Percentiles rank a stretch among this genome's conserved stretches.
phyloP scores from a whole-genome alignment of 306 rosid genomes.

The Sicyos baderoa region DNA sequence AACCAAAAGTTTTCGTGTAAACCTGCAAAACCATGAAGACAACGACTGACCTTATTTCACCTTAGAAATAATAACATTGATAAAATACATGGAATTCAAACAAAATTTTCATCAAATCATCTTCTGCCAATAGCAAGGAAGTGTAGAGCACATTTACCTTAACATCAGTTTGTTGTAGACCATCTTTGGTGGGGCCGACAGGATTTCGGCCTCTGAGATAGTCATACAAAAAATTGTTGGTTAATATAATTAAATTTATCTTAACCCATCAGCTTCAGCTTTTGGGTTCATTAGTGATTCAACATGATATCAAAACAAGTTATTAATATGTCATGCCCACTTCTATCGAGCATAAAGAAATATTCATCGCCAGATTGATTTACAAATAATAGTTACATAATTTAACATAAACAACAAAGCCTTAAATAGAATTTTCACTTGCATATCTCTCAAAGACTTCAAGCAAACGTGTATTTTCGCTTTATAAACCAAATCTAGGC shows the following conservation, averaged over 20 bases:
- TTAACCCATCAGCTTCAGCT: too few relatives aligned
- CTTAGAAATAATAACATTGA: conserved; percentile 5
- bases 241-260: too few relatives aligned
- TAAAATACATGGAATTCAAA: conserved; percentile 12
- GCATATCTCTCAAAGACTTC: background rate
- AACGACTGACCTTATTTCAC: conserved; percentile 2
- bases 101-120: conserved; percentile 3
- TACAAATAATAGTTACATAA: background rate
- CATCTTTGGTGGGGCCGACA: conserved; percentile 86
- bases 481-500: background rate
- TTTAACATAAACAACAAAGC: background rate
- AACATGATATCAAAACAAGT: too few relatives aligned
- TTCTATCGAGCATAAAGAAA: background rate
- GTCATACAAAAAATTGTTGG: background rate
- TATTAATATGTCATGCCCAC: background rate
- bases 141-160: conserved; percentile 39
- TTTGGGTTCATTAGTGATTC: too few relatives aligned
- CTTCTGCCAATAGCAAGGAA: background rate
- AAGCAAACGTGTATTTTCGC: background rate
- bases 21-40: conserved; percentile 38
- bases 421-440: background rate
- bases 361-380: background rate
- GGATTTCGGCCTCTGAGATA: conserved; percentile 72
- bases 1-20: conserved; percentile 72
- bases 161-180: conserved; percentile 80